phyloP scores from a whole-genome alignment of 805 yeast species.

The Candida sphagnicola region DNA sequence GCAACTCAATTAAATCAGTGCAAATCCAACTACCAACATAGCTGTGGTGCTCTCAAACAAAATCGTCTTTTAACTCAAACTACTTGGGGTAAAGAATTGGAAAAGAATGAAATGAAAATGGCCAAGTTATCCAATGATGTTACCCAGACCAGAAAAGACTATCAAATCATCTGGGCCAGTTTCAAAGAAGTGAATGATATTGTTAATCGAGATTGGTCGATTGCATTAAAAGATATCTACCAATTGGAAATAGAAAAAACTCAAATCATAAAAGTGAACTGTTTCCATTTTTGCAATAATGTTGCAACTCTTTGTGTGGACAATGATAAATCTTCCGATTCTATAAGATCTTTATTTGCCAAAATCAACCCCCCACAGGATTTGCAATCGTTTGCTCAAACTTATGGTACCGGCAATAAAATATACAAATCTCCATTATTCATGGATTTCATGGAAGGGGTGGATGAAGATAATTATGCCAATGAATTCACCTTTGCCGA shows the following conservation, averaged over 20 bases:
- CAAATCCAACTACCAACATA: slow-evolving; percentile 51
- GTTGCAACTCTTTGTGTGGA: slow-evolving; percentile 73
- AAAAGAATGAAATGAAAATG: slow-evolving; percentile 53
- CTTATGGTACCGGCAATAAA: slow-evolving; percentile 61
- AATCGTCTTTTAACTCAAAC: slow-evolving; percentile 60
- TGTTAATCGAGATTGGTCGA: slow-evolving; percentile 72
- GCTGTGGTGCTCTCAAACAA: slow-evolving; percentile 56
- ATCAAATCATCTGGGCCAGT: slow-evolving; percentile 50
- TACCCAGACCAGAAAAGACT: slow-evolving; percentile 46
- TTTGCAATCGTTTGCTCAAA: slow-evolving; percentile 47
- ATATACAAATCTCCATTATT: slow-evolving; percentile 59
- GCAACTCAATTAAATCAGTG: slow-evolving; percentile 31
- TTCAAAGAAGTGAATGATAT: slow-evolving; percentile 54
- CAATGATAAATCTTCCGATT: slow-evolving; percentile 74
- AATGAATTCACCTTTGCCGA: slow-evolving; percentile 20
- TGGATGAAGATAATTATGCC: slow-evolving; percentile 21
- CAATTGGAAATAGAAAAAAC: slow-evolving; percentile 69
- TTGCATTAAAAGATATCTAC: slow-evolving; percentile 59
- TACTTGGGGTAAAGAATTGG: slow-evolving; percentile 71
- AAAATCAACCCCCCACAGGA: slow-evolving; percentile 62
- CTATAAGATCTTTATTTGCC: slow-evolving; percentile 63
- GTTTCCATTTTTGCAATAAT: slow-evolving; percentile 77
- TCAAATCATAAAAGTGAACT: slow-evolving; percentile 60
- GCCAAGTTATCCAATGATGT: slow-evolving; percentile 44
- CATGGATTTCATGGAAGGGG: slow-evolving; percentile 50